Base-by-base conservation (phyloP, 805 yeast genomes). In the Candida broadrunensis region DNA sequence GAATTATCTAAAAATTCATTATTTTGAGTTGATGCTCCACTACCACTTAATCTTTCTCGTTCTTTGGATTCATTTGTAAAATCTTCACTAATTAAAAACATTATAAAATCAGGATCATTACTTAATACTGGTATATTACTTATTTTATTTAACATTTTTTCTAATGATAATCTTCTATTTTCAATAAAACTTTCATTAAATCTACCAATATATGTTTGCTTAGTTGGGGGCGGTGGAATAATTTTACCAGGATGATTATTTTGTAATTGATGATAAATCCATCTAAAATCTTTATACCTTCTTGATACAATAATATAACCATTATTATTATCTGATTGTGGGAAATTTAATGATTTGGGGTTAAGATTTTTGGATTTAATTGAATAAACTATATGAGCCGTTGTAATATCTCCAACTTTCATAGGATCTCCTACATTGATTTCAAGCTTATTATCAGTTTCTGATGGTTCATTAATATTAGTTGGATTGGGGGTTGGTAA, bases 141-240 rank as follows among this genome's bases (percentile, higher is more conserved):
- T n/a, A 88, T 83, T 55, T 85, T 85, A 27, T 61, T 65, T 44
- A 93, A 72, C 99, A 93, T 93, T 51, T 74, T 80, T 56, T 91
- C 97, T 55, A 93, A 71, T 4, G 91, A 87, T 18, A 83, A 69
- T 42, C 97, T 72, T 61, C 98, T 77, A 48, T 80, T 80, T 60
- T 93, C 97, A 38, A 93, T 81, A 52, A 93, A 90, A 51, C 83
- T 89, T 50, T 88, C 88, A 52, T 88, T 88, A 63, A 93, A 89
- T 46, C 97, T 75, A 4, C 98, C 97, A 41, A 90, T 83, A 6
- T 85, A 85, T 47, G 95, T 96, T 60, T 93, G 95, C 44, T 87
- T 95, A 0, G 97, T 90, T 3, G 98, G 97, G 1, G 98, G 96
- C 2, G 75, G 75, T 1, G 99, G 98, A 18, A 93, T 81, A 27